Base-by-base conservation (phyloP, 1,139 yeast genomes). In the Zygosaccharomyces pseudobailii region DNA sequence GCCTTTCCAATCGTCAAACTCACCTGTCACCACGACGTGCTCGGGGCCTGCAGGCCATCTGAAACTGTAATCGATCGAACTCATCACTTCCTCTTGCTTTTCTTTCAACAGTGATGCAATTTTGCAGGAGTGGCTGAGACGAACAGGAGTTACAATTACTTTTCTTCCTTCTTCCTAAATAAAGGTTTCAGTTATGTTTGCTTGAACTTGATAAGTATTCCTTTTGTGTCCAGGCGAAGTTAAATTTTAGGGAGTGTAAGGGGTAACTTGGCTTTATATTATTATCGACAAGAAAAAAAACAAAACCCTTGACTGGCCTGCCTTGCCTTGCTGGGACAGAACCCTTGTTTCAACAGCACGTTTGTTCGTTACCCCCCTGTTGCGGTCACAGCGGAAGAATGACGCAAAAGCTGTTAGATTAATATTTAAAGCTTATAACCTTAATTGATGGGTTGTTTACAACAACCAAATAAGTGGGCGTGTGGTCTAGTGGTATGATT, bases 1-100 rank as follows among this genome's bases (percentile, higher is more conserved):
- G 54, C 82, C 76, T 37, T 77, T 64, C 95, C 95, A 86, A 58
- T 80, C 71, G 65, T 85, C 92, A 66, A 86, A 85, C 42, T 83
- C 75, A 53, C 95, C 95, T 25, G 92, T 84, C 50, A 86, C 81
- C 52, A 79, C 71, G 47, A 86, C 92, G 40, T 79, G 80, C 41
- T 72, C 51, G n/a, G 92, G 88, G 52, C 92, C 90, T 28, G 78
- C 66, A 32, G 90, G 90, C 90, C 89, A 63, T 24, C 48, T 56
- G 45, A 65, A 62, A 13, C 57, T 55, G 42, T 50, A 57, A 40
- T 53, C 54, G 31, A 42, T 44, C 17, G 45, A 43, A 35, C 43
- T 38, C 38, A 46, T 38, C 22, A 13, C 31, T 38, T 19, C 22
- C 33, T 35, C 23, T 20, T 33, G 32, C 28, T 23, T 35, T 27